Conservation (phyloP, 192 early-diverging fungal genomes). For the Rhizoclosmatium globosum region DNA sequence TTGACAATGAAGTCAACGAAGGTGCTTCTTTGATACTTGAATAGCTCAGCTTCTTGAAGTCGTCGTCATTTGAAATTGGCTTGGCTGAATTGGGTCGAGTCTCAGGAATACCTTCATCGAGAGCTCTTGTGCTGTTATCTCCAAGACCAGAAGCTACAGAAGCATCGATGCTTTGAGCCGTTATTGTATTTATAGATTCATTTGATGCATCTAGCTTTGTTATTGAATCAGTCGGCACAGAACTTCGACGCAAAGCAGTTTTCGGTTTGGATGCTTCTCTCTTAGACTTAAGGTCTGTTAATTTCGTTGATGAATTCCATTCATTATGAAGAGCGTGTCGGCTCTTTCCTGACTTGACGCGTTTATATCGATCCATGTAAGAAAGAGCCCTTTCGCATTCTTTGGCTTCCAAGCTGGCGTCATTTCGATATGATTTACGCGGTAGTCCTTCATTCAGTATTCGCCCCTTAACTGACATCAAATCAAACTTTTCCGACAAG, state of each 20-base stretch:
- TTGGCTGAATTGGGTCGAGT: neutral
- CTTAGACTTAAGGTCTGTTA: neutral
- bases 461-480: neutral
- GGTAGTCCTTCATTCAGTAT: neutral
- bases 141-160: neutral
- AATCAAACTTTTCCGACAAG: neutral
- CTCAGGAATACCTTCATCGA: neutral
- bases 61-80: neutral
- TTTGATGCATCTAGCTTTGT: too few species aligned
- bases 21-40: neutral
- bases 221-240: too few species aligned
- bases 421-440: neutral
- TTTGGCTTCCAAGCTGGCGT: neutral
- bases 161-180: neutral
- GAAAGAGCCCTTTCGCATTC: constrained; percentile 2
- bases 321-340: neutral
- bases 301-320: constrained; percentile 16
- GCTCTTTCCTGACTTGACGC: neutral
- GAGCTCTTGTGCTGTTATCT: too few species aligned
- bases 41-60: neutral
- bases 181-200: neutral
- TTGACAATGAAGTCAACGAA: constrained; percentile 17
- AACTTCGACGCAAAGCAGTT: too few species aligned
- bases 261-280: too few species aligned
- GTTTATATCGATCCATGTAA: constrained; percentile 9